Percentiles rank a stretch among this genome's conserved stretches.
Conservation (phyloP, 1,139 yeast genomes). For the Suhomyces ambrosiae region DNA sequence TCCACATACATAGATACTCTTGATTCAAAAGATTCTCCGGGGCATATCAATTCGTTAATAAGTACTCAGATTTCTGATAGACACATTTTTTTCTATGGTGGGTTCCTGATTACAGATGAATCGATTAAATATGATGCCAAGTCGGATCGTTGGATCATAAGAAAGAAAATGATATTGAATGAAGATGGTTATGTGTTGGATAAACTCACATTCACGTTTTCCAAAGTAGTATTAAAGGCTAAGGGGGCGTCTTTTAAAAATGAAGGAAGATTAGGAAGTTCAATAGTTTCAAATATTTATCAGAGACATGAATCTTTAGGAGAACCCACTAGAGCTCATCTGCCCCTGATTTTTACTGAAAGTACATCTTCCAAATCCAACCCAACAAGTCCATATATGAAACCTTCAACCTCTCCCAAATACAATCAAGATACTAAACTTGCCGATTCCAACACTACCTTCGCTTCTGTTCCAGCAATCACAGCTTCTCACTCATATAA, state of each 20-base stretch:
- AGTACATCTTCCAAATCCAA: constrained; percentile 2
- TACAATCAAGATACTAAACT: constrained; percentile 6
- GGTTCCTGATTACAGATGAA: constrained; percentile 34
- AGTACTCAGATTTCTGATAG: constrained; percentile 36
- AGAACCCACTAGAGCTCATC: constrained; percentile 21
- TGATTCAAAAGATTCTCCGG: constrained; percentile 27
- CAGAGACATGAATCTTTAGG: constrained; percentile 11
- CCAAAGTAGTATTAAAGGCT: constrained; percentile 30
- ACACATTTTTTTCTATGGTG: constrained; percentile 47
- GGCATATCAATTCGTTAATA: constrained; percentile 31
- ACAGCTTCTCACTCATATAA: constrained; percentile 1
- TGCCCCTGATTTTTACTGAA: constrained; percentile 20
- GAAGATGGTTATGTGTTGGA: constrained; percentile 43
- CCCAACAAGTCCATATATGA: constrained; percentile 8
- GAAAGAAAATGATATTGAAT: constrained; percentile 36
- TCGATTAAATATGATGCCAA: constrained; percentile 26
- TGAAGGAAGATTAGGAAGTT: constrained; percentile 19
- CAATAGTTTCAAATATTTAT: constrained; percentile 22
- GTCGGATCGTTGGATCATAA: constrained; percentile 40
- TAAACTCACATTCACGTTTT: constrained; percentile 32
- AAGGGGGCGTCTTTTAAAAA: constrained; percentile 13
- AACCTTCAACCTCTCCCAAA: constrained; percentile 2
- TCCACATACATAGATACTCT: constrained; percentile 33
- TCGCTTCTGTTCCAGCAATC: constrained; percentile 6
- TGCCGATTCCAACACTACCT: constrained; percentile 8